Base-by-base conservation (phyloP, 768 basidiomycete species). In the Lactarius akahatsu region DNA sequence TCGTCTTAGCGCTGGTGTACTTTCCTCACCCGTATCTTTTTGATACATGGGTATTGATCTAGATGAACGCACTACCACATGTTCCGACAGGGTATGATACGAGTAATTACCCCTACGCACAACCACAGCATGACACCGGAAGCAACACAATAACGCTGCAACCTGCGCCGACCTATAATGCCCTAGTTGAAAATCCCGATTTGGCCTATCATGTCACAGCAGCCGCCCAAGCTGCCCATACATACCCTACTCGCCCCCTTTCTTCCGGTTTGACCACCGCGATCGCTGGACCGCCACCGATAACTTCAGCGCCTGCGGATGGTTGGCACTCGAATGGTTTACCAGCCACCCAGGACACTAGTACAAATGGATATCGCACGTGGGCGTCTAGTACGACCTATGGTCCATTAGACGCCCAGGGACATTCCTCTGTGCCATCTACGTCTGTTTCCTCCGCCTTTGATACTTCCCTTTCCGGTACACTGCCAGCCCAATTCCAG, bases 281-380 rank as follows among this genome's bases (percentile, higher is more conserved):
- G 34, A 55, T 67, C 50, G 23, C 68, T 57, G 61, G 61, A 30
- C 68, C 45, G 8, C 28, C 65, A 7, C 59, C 59, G 16, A 54
- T 59, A 62, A 55, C 68, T 50, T 59, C 65, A 38, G 56, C 50
- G 15, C 66, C 62, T 20, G 15, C 66, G 8, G 61, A 63, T 63
- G 57, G 59, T 10, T 68, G 64, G 67, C 55, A 59, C 28, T 20
- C 67, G 30, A 65, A 61, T 41, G 59, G 63, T 32, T 36, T 66
- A 28, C 56, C 67, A 16, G 34, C 64, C 10, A 2, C 64, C 13
- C 54, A 54, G 26, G 69, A 66, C 26, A 54, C 67, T 57, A 65
- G 68, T 59, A 59, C 64, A 38, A 64, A 63, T 58, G 64, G 68
- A 28, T 70, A 70, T 62, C 63, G 69, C 2, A 30, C 64, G 28